Conservation (phyloP, 495 filamentous ascomycete genomes). For the Xylaria castorea region DNA sequence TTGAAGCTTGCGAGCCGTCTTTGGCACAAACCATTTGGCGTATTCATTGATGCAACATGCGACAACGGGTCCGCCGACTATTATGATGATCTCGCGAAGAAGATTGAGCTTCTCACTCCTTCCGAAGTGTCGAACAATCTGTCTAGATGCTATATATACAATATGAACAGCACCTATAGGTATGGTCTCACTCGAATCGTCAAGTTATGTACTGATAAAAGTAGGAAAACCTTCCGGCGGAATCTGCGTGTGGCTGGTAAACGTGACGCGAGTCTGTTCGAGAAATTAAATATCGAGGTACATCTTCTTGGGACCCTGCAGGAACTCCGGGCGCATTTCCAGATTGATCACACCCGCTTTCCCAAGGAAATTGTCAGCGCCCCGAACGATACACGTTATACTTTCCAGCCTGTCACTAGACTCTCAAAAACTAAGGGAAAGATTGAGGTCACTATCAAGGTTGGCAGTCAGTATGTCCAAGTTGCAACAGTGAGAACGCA, state of each 20-base stretch:
- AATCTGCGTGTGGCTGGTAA: constrained; percentile 62
- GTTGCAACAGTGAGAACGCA: constrained; percentile 71
- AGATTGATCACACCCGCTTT: constrained; percentile 65
- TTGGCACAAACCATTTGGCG: constrained; percentile 69
- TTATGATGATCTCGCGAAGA: constrained; percentile 64
- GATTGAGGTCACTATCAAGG: constrained; percentile 68
- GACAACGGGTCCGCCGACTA: constrained; percentile 67
- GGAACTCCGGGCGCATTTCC: constrained; percentile 69
- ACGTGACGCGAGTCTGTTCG: constrained; percentile 60
- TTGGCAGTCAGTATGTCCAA: constrained; percentile 71
- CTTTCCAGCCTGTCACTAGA: constrained; percentile 67
- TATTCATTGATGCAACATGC: constrained; percentile 71
- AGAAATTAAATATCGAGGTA: constrained; percentile 66
- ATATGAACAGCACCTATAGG: constrained; percentile 70
- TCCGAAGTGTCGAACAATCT: constrained; percentile 63
- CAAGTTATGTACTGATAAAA: constrained; percentile 18
- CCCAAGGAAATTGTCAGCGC: constrained; percentile 72
- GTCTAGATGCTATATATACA: constrained; percentile 66
- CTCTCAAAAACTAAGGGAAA: constrained; percentile 70
- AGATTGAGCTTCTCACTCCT: constrained; percentile 63
- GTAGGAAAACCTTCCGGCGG: constrained; percentile 66
- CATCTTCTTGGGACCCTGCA: constrained; percentile 64
- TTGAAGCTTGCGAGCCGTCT: constrained; percentile 66
- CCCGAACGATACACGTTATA: constrained; percentile 65
- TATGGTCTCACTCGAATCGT: constrained; percentile 26